Percentiles rank a stretch among this genome's conserved stretches.
These are phyloP conservation scores for Xylaria sp. DNA, from an alignment of 2,329 filamentous ascomycete species.

Conservation along the genomic window DNA sequence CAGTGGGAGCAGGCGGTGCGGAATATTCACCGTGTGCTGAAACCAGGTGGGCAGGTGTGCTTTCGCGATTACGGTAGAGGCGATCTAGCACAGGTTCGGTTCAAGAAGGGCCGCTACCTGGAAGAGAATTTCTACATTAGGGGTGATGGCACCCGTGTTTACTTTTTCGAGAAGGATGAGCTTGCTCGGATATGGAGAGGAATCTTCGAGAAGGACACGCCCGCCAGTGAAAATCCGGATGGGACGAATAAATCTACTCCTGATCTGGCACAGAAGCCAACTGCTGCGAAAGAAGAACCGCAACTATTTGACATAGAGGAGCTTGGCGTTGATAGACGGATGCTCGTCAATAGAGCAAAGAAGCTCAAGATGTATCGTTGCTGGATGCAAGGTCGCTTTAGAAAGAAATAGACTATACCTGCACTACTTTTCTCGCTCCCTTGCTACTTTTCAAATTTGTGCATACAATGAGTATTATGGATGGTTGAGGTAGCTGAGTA, in stretches of 20 bases:
- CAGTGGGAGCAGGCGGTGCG: constrained; percentile 87
- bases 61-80: constrained; percentile 98
- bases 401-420: constrained; percentile 65
- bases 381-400: constrained; percentile 89
- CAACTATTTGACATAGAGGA: constrained; percentile 76
- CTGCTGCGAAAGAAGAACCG: constrained; percentile 37
- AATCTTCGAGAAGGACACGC: constrained; percentile 41
- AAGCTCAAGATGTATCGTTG: constrained; percentile 98
- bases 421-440: background rate
- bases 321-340: constrained; percentile 84
- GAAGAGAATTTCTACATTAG: constrained; percentile 98
- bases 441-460: background rate
- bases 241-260: constrained; percentile 40
- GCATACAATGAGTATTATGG: background rate
- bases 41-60: constrained; percentile 90
- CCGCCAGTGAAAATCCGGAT: constrained; percentile 36
- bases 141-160: constrained; percentile 94
- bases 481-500: background rate
- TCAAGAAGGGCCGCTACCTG: constrained; percentile 94
- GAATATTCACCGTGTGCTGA: constrained; percentile 85
- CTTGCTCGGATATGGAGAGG: constrained; percentile 79
- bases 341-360: constrained; percentile 90
- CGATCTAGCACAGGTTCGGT: constrained; percentile 94
- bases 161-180: constrained; percentile 94
- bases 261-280: constrained; percentile 32